Evolutionary conservation across 139 green algal genomes (phyloP).

Genomic region (Parachlorella kessleri): DNA sequence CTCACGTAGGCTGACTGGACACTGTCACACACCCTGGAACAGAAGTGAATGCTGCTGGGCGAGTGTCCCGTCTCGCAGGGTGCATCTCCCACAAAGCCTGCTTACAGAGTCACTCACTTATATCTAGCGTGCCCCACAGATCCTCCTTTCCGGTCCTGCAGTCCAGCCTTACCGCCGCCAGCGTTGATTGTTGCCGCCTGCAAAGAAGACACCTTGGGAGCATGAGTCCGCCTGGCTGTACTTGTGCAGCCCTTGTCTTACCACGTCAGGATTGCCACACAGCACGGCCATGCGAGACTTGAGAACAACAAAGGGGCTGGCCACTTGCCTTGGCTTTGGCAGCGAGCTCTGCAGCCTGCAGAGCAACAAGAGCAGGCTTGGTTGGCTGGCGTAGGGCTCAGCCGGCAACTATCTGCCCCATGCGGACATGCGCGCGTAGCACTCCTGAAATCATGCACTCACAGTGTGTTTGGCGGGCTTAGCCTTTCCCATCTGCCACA

Average conservation of each 20-base stretch:
- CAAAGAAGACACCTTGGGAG: neutral
- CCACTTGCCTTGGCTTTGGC: conserved; percentile 52
- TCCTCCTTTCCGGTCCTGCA: conserved; percentile 73
- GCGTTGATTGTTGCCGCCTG: conserved; percentile 44
- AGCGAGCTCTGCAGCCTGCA: conserved; percentile 62
- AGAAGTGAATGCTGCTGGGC: neutral
- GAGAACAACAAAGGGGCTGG: neutral
- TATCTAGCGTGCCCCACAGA: conserved; percentile 81
- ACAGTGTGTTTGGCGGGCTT: conserved; percentile 88
- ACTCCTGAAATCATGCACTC: too few relatives aligned
- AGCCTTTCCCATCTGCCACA: conserved; percentile 78
- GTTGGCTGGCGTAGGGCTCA: too few relatives aligned
- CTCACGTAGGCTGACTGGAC: neutral
- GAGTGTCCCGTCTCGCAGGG: too few relatives aligned
- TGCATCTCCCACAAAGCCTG: too few relatives aligned
- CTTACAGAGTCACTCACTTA: conserved; percentile 46
- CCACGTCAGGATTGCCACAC: neutral
- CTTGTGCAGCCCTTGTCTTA: neutral
- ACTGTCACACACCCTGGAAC: neutral
- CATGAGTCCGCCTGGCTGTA: neutral
- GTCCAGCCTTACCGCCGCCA: conserved; percentile 73
- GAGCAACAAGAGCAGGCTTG: too few relatives aligned
- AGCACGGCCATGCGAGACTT: neutral
- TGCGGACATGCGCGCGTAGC: too few relatives aligned
- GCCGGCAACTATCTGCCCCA: too few relatives aligned